Evolutionary conservation across 2,329 filamentous ascomycete species (phyloP).

Genomic region (Colletotrichum orchidophilum): DNA sequence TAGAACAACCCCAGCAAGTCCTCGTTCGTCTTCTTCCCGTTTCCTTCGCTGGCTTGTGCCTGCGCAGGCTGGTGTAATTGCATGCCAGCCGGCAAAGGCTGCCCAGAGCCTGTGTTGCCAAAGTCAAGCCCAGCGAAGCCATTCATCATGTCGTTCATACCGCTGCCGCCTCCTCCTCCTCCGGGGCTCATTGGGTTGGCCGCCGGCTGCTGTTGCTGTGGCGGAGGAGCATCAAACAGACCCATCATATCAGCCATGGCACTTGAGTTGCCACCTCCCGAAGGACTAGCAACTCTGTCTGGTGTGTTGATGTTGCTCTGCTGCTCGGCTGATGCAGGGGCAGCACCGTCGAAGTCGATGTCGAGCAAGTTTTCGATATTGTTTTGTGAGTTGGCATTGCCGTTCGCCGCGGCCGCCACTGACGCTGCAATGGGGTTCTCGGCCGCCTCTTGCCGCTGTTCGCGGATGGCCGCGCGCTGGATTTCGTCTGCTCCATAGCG

Average conservation of each 20-base stretch:
- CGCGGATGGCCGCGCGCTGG: conserved; percentile 94
- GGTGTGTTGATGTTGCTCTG: conserved; percentile 68
- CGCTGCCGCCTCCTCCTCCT: conserved; percentile 54
- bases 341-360: conserved; percentile 94
- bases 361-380: conserved; percentile 96
- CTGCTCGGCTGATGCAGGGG: conserved; percentile 83
- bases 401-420: conserved; percentile 71
- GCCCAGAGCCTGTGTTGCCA: conserved; percentile 61
- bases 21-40: conserved; percentile 66
- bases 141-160: conserved; percentile 88
- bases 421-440: conserved; percentile 95
- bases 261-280: conserved; percentile 51
- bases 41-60: conserved; percentile 45
- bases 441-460: conserved; percentile 89
- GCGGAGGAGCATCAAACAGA: conserved; percentile 73
- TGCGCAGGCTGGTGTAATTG: conserved; percentile 56
- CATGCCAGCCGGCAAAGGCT: conserved; percentile 71
- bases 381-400: conserved; percentile 65
- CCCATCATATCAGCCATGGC: conserved; percentile 73
- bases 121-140: conserved; percentile 87
- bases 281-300: conserved; percentile 73
- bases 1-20: conserved; percentile 63
- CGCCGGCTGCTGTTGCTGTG: conserved; percentile 54
- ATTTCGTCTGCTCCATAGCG: conserved; percentile 94
- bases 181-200: conserved; percentile 34